Evolutionary conservation across 2,329 filamentous ascomycete species (phyloP), one percentile per base, ranked within the genome.

Genomic region (Neospermospora avenae): DNA sequence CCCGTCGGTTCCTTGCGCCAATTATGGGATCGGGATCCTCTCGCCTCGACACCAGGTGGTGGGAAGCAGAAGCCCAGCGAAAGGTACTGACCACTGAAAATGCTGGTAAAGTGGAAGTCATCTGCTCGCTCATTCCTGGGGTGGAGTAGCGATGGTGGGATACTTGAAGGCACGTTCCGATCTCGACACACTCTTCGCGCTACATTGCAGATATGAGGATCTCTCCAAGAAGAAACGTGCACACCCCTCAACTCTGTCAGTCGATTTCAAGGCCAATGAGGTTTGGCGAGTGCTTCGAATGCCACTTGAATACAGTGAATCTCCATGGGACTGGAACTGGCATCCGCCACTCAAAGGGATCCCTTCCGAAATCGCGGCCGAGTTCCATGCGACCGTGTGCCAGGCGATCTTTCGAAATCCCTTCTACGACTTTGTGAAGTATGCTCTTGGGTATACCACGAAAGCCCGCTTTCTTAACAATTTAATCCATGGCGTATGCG

Each of bases 381-480:
- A 66, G 45, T 56, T 66, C 48, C 55, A 64, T 61, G 48, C 49
- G 11, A 34, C 58, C 46, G 59, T 64, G 35, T 66, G 55, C 55
- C 55, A 53, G 24, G 64, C 62, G 22, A 42, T 61, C 49, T 61
- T 66, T 45, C 55, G 52, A 48, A 42, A 58, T 20, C 59, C 57
- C 52, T 59, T 64, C 37, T 58, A 46, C 44, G 64, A 66, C 59
- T 66, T 62, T 37, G 55, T 66, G 31, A 62, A 63, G 28, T 61
- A n/a, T 45, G 59, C 64, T n/a, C 57, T 66, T 55, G 59, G 62
- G 52, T 64, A 61, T 53, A 58, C 34, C 41, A 62, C 34, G 28
- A 58, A 64, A 45, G 57, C 59, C 4, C 45, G 14, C 55, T 62
- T 52, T 34, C 16, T 65, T 20, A 45, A 51, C 8, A 57, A 20